phyloP scores from a whole-genome alignment of 306 rosid genomes.

The Castanospermum australe region DNA sequence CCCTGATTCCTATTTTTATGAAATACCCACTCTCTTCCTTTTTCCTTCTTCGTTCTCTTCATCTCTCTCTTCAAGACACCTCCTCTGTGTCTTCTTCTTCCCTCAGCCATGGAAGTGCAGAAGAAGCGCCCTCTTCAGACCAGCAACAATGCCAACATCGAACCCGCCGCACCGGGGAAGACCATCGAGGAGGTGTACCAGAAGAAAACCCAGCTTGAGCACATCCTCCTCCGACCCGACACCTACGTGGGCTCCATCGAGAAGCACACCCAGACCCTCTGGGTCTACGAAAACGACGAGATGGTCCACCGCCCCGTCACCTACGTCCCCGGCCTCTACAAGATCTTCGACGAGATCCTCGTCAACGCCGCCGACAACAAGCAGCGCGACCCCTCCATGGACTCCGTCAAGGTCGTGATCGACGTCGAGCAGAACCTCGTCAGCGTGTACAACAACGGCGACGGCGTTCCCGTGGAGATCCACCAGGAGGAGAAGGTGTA shows the following conservation, averaged over 20 bases:
- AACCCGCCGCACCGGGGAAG: slow-evolving; percentile 28
- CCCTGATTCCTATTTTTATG: too few species aligned
- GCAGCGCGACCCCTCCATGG: slow-evolving; percentile 85
- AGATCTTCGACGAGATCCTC: slow-evolving; percentile 92
- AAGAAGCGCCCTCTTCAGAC: slow-evolving; percentile 68
- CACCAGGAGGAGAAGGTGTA: slow-evolving; percentile 95
- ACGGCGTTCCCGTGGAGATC: slow-evolving; percentile 88
- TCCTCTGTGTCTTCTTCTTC: slow-evolving; percentile 26
- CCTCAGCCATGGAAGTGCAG: slow-evolving; percentile 50
- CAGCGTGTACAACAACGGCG: slow-evolving; percentile 74
- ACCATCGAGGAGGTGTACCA: slow-evolving; percentile 91
- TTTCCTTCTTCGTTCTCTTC: too few species aligned
- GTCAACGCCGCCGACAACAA: slow-evolving; percentile 96
- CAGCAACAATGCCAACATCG: slow-evolving; percentile 61
- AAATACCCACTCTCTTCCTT: too few species aligned
- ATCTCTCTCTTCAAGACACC: background rate
- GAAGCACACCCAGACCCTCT: slow-evolving; percentile 78
- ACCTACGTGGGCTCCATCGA: slow-evolving; percentile 93
- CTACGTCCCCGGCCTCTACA: slow-evolving; percentile 91
- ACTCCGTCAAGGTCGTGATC: slow-evolving; percentile 60
- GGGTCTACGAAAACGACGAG: slow-evolving; percentile 73
- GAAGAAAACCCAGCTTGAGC: slow-evolving; percentile 92
- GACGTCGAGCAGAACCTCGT: slow-evolving; percentile 57
- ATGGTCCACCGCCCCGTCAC: slow-evolving; percentile 69
- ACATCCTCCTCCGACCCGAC: slow-evolving; percentile 92